Evolutionary conservation across 2,329 filamentous ascomycete species (phyloP).

Genomic region (Pestalotiopsis sp.): DNA sequence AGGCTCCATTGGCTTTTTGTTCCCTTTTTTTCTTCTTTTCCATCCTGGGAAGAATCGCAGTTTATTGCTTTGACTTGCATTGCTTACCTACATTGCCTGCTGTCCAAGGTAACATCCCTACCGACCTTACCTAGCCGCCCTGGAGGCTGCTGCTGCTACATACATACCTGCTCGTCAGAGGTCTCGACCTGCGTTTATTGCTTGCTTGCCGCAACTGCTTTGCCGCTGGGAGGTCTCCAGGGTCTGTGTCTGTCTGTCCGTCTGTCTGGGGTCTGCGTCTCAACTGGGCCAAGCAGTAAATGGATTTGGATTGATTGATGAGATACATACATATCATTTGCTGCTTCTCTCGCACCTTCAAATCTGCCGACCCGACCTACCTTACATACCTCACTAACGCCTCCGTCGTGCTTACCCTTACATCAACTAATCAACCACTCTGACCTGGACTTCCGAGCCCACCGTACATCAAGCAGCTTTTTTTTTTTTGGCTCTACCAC

Average conservation of each 20-base stretch:
- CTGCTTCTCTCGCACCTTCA: neutral
- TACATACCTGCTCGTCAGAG: neutral
- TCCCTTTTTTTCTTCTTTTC: neutral
- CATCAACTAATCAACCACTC: constrained; percentile 3
- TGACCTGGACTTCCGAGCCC: constrained; percentile 4
- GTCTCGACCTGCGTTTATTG: no score
- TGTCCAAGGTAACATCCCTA: no score
- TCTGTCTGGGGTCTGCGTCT: neutral
- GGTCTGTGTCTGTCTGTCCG: neutral
- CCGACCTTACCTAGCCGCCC: constrained; percentile 4
- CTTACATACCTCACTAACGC: neutral
- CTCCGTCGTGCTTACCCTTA: constrained; percentile 3
- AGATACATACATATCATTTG: neutral
- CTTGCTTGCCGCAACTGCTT: neutral
- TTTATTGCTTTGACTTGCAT: constrained; percentile 14
- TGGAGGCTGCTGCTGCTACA: constrained; percentile 9
- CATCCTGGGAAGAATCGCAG: constrained; percentile 7
- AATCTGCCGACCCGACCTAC: neutral
- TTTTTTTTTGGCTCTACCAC: neutral
- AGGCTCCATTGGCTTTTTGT: constrained; percentile 3
- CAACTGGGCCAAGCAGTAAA: no score
- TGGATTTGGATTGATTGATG: neutral
- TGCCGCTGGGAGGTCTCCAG: neutral
- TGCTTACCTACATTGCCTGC: neutral
- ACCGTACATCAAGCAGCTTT: neutral